Percentiles rank a stretch among this genome's conserved stretches.
Conservation (phyloP, 1,284 basidiomycete species). For the Phellopilus nigrolimitatus region DNA sequence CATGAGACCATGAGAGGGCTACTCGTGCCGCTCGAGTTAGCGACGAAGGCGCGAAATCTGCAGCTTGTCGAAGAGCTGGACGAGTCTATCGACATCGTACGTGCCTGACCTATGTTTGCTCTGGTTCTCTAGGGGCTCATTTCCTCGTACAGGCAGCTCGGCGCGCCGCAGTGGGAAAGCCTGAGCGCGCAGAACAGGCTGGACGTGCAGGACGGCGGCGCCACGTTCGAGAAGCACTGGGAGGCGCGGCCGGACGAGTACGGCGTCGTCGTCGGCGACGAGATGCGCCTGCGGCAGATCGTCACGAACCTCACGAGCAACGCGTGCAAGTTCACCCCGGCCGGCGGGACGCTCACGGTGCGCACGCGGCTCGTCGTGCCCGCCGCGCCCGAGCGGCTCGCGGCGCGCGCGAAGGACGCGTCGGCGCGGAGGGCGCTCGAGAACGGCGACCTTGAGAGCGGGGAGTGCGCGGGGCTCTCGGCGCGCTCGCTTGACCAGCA, state of each 20-base stretch:
- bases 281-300: conserved; percentile 79
- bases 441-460: conserved; percentile 10
- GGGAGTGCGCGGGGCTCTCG: conserved; percentile 32
- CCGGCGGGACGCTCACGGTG: conserved; percentile 63
- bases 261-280: conserved; percentile 72
- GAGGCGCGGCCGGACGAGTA: conserved; percentile 45
- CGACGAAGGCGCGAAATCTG: conserved; percentile 67
- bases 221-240: conserved; percentile 37
- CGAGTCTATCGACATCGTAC: conserved; percentile 64
- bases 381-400: conserved; percentile 23
- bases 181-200: conserved; percentile 10
- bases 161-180: conserved; percentile 45
- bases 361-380: conserved; percentile 56
- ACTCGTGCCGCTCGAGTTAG: conserved; percentile 70
- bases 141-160: conserved; percentile 41
- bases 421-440: background rate
- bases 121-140: background rate
- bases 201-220: conserved; percentile 17
- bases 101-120: conserved; percentile 20
- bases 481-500: conserved; percentile 45
- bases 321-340: conserved; percentile 62
- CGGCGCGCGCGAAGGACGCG: background rate
- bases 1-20: conserved; percentile 80
- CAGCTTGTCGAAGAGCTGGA: conserved; percentile 71
- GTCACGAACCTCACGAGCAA: conserved; percentile 62